Evolutionary conservation across 441 rosid species (phyloP).

Genomic region (Gossypium lobatum): DNA sequence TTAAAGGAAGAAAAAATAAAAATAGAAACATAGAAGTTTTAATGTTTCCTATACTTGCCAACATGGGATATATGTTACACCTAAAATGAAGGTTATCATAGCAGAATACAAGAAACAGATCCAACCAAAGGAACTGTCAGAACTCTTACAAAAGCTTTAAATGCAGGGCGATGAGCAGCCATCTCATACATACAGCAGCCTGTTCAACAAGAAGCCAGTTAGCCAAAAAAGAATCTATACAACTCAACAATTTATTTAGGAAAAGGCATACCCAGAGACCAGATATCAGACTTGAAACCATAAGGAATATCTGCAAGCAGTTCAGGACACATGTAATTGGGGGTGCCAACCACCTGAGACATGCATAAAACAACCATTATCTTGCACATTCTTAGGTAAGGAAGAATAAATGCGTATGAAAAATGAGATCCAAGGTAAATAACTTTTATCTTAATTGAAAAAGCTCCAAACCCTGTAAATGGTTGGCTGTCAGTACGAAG

Average conservation of each 20-base stretch:
- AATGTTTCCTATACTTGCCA: not conserved
- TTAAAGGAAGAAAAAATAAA: not conserved
- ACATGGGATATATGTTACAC: constrained; percentile 6
- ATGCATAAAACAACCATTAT: not conserved
- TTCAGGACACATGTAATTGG: constrained; percentile 98
- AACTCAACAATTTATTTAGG: not conserved
- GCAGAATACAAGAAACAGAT: not conserved
- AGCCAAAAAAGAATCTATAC: constrained; percentile 14
- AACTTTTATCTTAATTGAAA: not conserved
- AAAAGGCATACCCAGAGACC: constrained; percentile 75
- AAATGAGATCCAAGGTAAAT: not conserved
- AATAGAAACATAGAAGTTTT: not conserved
- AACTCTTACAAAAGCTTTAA: constrained; percentile 91
- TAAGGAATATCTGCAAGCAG: constrained; percentile 93
- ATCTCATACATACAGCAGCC: constrained; percentile 97
- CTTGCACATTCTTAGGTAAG: constrained; percentile 1
- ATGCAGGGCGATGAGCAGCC: constrained; percentile 97
- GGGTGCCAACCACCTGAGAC: constrained; percentile 93
- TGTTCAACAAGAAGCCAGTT: constrained; percentile 37
- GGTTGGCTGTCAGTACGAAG: not conserved
- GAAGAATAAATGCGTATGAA: not conserved
- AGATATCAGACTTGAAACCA: constrained; percentile 95
- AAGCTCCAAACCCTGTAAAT: not conserved
- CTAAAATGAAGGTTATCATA: not conserved
- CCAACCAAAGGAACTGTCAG: constrained; percentile 13